Evolutionary conservation across 257 asterid species (phyloP).

Genomic region (Nicotiana noctiflora): DNA sequence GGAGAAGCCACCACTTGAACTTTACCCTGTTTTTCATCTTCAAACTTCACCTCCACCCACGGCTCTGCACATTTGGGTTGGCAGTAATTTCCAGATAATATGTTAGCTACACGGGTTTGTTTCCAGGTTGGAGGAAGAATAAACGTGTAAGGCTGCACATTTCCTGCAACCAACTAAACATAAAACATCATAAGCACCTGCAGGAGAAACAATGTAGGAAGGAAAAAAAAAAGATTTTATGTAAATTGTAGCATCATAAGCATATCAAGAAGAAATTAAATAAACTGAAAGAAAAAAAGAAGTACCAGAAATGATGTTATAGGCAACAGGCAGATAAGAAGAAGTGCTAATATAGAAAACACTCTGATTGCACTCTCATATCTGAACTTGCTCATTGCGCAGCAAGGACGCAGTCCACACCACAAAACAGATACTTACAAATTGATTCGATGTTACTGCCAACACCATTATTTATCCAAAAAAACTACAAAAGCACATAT

Average conservation of each 20-base stretch:
- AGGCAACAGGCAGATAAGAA: not conserved
- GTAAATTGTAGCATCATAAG: not conserved
- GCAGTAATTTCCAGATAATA: constrained; percentile 91
- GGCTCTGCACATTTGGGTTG: constrained; percentile 99
- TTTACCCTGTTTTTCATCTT: constrained; percentile 76
- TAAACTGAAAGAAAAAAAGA: not conserved
- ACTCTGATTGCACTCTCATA: not conserved
- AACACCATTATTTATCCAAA: not conserved
- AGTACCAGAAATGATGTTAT: not conserved
- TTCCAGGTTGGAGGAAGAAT: constrained; percentile 93
- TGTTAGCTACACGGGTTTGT: constrained; percentile 81
- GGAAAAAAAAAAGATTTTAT: not conserved
- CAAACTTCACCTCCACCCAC: constrained; percentile 93
- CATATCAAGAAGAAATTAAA: not conserved
- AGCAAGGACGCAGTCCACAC: not conserved
- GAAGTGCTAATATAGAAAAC: not conserved
- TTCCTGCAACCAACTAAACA: constrained; percentile 91
- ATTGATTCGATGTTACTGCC: not conserved
- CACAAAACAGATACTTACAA: not conserved
- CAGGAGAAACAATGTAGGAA: not conserved
- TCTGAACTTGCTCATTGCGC: not conserved
- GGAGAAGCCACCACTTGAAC: constrained; percentile 95
- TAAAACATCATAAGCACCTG: constrained; percentile 63
- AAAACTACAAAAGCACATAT: not conserved
- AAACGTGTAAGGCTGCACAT: constrained; percentile 95